Evolutionary conservation across 345 rosid species (phyloP), one percentile per base, ranked within the genome.

Genomic region (Eutrema yunnanense): DNA sequence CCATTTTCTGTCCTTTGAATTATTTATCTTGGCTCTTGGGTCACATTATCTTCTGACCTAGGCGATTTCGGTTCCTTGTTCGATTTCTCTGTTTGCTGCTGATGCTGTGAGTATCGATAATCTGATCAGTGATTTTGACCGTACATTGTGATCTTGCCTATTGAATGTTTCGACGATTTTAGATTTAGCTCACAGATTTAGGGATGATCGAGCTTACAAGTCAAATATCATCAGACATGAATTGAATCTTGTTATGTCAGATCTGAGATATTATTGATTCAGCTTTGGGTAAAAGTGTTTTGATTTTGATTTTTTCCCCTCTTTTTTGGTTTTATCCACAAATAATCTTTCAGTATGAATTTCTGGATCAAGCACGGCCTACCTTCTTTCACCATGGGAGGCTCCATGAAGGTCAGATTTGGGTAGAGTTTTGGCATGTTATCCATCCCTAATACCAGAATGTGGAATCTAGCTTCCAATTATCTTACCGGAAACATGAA

Each of bases 401-500:
- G 57, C 49, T 61, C 3, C 13, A 44, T 69, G 69, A 75, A 50
- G 44, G 11, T 75, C 30, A 50, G 16, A 38, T 54, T 51, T 75
- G 2, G 37, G 50, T 62, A 43, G 44, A 43, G 44, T 4, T 32
- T 49, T 58, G 53, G 30, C 6, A 62, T 69, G 75, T 63, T 69
- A 63, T 63, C 80, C 9, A 69, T 70, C 27, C 72, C 80, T 57
- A 38, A 76, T 42, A 62, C 67, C 47, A 79, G 70, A 64, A 86
- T 88, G 91, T 86, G 88, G 95, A 88, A 77, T 65, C 79, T 82
- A 78, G 88, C 87, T 9, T 83, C 88, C 12, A 85, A 67, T 70
- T 79, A 78, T 66, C 61, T 77, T 41, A 86, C 84, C 0, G 81
- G 86, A 30, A 74, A 70, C 76, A 74, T 65, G 9, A 84, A 75